phyloP scores from a whole-genome alignment of 192 early-diverging fungal genomes.

The Podila epigama region DNA sequence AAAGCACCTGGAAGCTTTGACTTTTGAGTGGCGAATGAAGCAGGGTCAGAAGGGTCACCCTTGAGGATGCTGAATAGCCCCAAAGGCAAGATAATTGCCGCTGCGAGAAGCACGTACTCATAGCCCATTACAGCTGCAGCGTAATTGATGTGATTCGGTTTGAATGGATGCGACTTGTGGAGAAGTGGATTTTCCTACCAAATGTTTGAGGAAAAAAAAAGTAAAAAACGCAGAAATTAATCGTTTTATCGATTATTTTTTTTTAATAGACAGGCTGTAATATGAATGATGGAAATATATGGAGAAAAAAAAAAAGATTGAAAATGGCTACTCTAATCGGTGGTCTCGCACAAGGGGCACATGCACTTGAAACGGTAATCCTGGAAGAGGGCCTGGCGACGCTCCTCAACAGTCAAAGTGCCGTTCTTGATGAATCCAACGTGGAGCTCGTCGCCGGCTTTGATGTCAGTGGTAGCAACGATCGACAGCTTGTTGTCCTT shows the following conservation, averaged over 20 bases:
- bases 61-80: constrained; percentile 33
- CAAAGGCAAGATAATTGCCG: constrained; percentile 33
- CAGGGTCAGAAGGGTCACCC: constrained; percentile 3
- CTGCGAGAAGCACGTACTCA: constrained; percentile 37
- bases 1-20: constrained; percentile 32
- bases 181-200: no score
- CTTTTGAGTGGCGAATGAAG: constrained; percentile 2
- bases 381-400: constrained; percentile 66
- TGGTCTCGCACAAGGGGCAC: constrained; percentile 62
- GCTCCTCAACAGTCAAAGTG: constrained; percentile 49
- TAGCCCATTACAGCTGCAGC: no score
- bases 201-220: not conserved
- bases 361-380: constrained; percentile 66
- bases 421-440: constrained; percentile 63
- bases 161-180: not conserved
- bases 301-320: not conserved
- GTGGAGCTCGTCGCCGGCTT: constrained; percentile 73
- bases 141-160: no score
- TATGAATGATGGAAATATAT: not conserved
- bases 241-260: not conserved
- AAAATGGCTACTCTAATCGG: constrained; percentile 13
- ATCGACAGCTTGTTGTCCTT: constrained; percentile 62
- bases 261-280: not conserved
- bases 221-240: not conserved
- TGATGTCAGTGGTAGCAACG: constrained; percentile 65